Conservation (phyloP, 352 stramenopile genomes). For the Globisporangium yorkense region DNA sequence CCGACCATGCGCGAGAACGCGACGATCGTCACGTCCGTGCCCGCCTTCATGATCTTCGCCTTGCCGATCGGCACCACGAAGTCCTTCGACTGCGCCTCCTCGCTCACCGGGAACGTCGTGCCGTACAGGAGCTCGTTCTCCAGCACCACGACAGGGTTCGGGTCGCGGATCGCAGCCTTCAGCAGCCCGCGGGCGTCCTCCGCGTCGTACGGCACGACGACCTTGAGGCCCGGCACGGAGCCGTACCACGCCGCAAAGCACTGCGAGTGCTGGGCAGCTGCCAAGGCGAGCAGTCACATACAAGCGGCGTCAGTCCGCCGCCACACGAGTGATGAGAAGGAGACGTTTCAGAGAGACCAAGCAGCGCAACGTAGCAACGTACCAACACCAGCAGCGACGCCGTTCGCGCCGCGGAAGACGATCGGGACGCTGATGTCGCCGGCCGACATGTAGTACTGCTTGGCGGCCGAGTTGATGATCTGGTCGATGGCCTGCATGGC, state of each 20-base stretch:
- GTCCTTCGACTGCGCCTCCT: constrained; percentile 96
- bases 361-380: constrained; percentile 16
- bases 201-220: constrained; percentile 95
- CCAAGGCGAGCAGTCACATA: neutral
- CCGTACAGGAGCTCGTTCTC: constrained; percentile 99
- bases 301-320: neutral
- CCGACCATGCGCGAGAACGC: constrained; percentile 97
- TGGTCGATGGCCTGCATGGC: constrained; percentile 99
- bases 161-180: constrained; percentile 98
- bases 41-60: constrained; percentile 97
- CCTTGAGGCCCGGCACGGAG: constrained; percentile 96
- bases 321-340: neutral
- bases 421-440: constrained; percentile 98
- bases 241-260: constrained; percentile 99
- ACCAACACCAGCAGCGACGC: constrained; percentile 94
- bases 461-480: constrained; percentile 99
- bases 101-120: constrained; percentile 95
- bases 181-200: constrained; percentile 98
- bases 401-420: constrained; percentile 99
- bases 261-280: constrained; percentile 98
- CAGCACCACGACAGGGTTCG: constrained; percentile 98
- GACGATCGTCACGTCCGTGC: constrained; percentile 97
- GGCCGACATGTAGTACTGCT: constrained; percentile 99
- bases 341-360: constrained; percentile 1
- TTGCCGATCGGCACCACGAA: constrained; percentile 98